These are phyloP conservation scores for Venturia pyrina DNA, from an alignment of 2,329 filamentous ascomycete species.

Conservation along the genomic window DNA sequence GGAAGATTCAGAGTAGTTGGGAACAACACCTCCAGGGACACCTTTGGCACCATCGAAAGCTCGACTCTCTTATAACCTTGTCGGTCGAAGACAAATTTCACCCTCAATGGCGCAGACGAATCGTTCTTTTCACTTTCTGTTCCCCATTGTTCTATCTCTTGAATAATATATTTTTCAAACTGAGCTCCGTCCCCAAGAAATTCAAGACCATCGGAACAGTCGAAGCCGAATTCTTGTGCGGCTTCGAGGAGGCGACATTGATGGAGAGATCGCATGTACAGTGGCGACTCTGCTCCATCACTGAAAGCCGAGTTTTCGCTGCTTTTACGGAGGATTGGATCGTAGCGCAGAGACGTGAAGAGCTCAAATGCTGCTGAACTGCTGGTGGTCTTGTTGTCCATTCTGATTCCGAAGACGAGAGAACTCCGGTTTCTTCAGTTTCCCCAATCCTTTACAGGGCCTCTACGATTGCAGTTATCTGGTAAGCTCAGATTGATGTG, in stretches of 20 bases:
- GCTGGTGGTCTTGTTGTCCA: background rate
- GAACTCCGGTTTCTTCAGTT: too few species aligned
- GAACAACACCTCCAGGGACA: constrained; percentile 45
- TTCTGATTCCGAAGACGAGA: too few species aligned
- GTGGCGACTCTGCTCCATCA: constrained; percentile 44
- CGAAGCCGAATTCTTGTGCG: constrained; percentile 19
- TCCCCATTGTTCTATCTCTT: background rate
- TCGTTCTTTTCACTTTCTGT: background rate
- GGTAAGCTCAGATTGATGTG: too few species aligned
- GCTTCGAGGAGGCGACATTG: constrained; percentile 63
- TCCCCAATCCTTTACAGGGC: background rate
- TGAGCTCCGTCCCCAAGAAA: background rate
- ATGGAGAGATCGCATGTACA: constrained; percentile 74
- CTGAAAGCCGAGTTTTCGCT: constrained; percentile 37
- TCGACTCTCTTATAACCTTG: constrained; percentile 28
- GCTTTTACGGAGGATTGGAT: constrained; percentile 25
- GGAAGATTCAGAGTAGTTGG: constrained; percentile 42
- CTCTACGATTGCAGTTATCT: too few species aligned
- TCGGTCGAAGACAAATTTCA: constrained; percentile 46
- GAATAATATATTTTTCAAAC: background rate
- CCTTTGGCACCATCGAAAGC: constrained; percentile 27
- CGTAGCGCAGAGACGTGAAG: constrained; percentile 30
- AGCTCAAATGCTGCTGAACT: constrained; percentile 22
- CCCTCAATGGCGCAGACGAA: constrained; percentile 11
- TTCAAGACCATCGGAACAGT: background rate